Conservation (phyloP, 2,329 filamentous ascomycete species). For the Pestalotiopsis sp. region DNA sequence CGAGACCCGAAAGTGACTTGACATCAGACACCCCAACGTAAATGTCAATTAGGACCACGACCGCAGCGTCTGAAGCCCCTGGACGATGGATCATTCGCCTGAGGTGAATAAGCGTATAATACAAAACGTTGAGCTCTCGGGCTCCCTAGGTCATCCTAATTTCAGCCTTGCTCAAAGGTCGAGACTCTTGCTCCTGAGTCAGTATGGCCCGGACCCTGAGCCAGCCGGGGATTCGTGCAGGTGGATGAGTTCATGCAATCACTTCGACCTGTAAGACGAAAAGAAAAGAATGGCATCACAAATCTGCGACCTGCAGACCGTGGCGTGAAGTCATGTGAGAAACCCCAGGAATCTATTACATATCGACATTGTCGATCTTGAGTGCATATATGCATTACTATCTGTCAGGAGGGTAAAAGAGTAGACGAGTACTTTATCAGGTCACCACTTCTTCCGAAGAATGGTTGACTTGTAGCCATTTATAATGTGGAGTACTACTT, state of each 20-base stretch:
- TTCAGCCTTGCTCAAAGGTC: neutral
- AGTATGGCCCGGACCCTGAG: neutral
- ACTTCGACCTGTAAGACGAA: neutral
- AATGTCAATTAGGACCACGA: neutral
- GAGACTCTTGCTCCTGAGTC: neutral
- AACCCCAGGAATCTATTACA: neutral
- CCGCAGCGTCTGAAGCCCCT: neutral
- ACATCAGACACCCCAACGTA: neutral
- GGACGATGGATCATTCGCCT: too few species aligned
- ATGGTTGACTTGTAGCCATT: too few species aligned
- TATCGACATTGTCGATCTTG: too few species aligned
- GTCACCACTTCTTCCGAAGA: too few species aligned
- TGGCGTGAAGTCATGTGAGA: neutral
- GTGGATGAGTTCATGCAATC: neutral
- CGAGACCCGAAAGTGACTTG: neutral
- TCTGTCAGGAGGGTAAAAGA: too few species aligned
- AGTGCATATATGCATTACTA: too few species aligned
- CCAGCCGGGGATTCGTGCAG: neutral
- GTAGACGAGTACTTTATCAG: too few species aligned
- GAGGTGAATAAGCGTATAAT: too few species aligned
- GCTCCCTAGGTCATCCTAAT: neutral
- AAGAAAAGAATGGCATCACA: neutral
- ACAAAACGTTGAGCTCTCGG: neutral
- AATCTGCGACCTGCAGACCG: neutral
- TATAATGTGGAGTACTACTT: too few species aligned